Base-by-base conservation (phyloP, 2,329 filamentous ascomycete genomes). In the Falciphora oryzae region DNA sequence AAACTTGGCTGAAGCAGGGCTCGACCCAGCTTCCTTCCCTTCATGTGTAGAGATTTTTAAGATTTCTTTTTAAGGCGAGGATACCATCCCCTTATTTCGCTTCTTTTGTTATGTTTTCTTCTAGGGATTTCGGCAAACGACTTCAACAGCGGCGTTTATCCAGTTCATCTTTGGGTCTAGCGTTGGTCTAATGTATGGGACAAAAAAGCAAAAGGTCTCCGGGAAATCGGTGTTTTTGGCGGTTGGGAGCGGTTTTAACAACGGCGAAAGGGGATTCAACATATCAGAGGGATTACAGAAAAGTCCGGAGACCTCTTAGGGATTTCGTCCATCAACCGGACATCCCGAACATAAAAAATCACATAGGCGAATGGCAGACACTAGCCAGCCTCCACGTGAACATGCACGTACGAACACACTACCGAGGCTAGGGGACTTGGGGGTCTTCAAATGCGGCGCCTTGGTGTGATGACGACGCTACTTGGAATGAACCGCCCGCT, bases 131-230 rank as follows among this genome's bases (percentile, higher is more conserved):
- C 73, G 76, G 75, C 75, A 76, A 77, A 81, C 81, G 81, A 83
- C 82, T 80, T 84, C 81, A 84, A 84, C 81, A 84, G 83, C 81
- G 81, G 81, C 81, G 81, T 83, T 82, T 77, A 65, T 64, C 61
- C 68, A 14, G 13, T 32, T 62, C 44, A 53, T 53, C 18, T n/a
- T n/a, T 25, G 44, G 44, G 44, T n/a, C 44, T 53, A 53, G 22
- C 22, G 44, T 22, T 62, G 60, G 60, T 38, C 44, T 29, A 61
- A 29, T 27, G n/a, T 62, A 62, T 63, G 58, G 35, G 31, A 57
- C 28, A 58, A 62, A 62, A 38, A 25, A 16, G 31, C 29, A 25
- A 44, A 57, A 25, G 59, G n/a, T 59, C 56, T 59, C 56, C 62
- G 56, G 57, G 32, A 29, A 29, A 38, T 32, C 57, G 62, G 53